These are phyloP conservation scores for Bonnemaisonia californica DNA, from an alignment of 31 red algal species.

Conservation along the genomic window DNA sequence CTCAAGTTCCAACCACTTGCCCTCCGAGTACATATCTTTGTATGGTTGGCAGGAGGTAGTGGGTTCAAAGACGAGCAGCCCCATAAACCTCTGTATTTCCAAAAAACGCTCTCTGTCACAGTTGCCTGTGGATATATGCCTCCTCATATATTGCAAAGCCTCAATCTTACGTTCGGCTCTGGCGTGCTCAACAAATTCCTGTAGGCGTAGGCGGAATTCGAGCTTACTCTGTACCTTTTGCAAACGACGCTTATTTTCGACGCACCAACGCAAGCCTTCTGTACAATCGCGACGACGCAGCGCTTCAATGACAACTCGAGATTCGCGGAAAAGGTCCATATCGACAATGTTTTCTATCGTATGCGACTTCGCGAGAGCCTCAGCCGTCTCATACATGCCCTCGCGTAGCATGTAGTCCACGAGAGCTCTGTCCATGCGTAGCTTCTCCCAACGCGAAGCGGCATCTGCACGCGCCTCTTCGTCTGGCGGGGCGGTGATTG, in stretches of 20 bases:
- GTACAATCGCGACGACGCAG: conserved; percentile 67
- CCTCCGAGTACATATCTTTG: conserved; percentile 75
- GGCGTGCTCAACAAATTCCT: conserved; percentile 96
- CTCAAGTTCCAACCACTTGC: conserved; percentile 84
- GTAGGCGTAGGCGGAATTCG: conserved; percentile 82
- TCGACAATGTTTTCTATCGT: conserved; percentile 68
- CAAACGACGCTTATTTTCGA: conserved; percentile 89
- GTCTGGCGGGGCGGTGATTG: not conserved
- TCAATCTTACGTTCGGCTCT: conserved; percentile 62
- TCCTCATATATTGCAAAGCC: conserved; percentile 79
- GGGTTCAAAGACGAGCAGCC: conserved; percentile 83
- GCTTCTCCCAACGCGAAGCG: conserved; percentile 59
- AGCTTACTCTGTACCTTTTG: conserved; percentile 78
- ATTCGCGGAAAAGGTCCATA: conserved; percentile 63
- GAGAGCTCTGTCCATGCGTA: conserved; percentile 67
- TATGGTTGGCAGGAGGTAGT: conserved; percentile 87
- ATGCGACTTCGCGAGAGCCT: conserved; percentile 43
- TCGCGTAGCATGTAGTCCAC: conserved; percentile 86
- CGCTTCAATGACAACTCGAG: conserved; percentile 67
- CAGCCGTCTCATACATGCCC: conserved; percentile 77
- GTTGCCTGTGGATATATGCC: conserved; percentile 57
- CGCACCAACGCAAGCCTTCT: conserved; percentile 87
- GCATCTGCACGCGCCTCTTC: conserved; percentile 10
- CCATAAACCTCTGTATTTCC: conserved; percentile 75
- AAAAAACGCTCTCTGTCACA: conserved; percentile 47